Conservation (phyloP, 352 stramenopile genomes). For the Pythium insidiosum region DNA sequence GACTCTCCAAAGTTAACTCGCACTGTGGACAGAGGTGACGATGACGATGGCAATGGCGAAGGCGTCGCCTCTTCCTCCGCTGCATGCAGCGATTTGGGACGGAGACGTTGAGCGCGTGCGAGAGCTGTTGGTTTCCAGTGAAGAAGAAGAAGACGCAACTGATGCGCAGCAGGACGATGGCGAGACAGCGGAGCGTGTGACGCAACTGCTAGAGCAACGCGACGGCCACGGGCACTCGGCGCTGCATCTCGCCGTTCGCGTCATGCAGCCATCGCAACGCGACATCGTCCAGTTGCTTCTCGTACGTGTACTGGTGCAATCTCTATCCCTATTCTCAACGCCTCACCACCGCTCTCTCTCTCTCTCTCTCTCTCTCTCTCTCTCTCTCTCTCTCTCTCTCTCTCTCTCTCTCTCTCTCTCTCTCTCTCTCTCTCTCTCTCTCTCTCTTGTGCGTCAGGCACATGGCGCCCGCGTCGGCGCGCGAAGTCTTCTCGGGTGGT, state of each 20-base stretch:
- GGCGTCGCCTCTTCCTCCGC: slow-evolving; percentile 12
- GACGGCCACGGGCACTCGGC: slow-evolving; percentile 61
- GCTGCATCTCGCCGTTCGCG: slow-evolving; percentile 60
- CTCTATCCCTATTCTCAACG: too few relatives aligned
- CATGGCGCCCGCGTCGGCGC: slow-evolving; percentile 25
- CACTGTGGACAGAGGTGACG: too few relatives aligned
- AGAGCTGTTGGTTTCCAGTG: slow-evolving; percentile 28
- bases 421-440: too few relatives aligned
- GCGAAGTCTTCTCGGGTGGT: slow-evolving; percentile 51
- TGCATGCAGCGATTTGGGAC: slow-evolving; percentile 70
- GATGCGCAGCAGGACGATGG: neutral
- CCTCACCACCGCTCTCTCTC: too few relatives aligned
- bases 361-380: too few relatives aligned
- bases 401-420: too few relatives aligned
- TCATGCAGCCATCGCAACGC: slow-evolving; percentile 52
- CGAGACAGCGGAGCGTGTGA: neutral
- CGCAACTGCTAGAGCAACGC: slow-evolving; percentile 32
- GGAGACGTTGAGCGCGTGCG: slow-evolving; percentile 32
- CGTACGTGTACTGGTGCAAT: slow-evolving; percentile 8
- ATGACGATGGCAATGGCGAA: too few relatives aligned
- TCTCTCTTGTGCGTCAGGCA: slow-evolving; percentile 12
- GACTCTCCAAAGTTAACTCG: too few relatives aligned
- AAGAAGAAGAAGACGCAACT: neutral
- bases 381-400: too few relatives aligned
- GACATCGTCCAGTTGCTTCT: slow-evolving; percentile 54